Conservation (phyloP, 805 yeast species). For the Candida xiaguanensis region DNA sequence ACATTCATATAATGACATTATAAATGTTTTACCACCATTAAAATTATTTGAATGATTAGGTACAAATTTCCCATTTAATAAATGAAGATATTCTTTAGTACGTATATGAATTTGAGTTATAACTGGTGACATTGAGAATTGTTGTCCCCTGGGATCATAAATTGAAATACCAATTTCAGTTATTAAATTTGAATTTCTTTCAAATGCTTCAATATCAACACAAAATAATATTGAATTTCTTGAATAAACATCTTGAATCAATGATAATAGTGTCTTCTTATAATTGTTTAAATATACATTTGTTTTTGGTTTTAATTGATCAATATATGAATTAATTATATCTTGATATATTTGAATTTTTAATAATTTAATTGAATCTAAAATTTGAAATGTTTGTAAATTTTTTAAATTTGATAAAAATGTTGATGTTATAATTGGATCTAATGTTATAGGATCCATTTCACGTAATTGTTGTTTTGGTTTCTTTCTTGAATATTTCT, state of each 20-base stretch:
- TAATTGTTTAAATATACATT: slow-evolving; percentile 2
- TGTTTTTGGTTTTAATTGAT: neutral
- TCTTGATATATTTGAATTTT: neutral
- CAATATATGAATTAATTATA: neutral
- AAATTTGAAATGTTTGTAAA: neutral
- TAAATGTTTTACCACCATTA: slow-evolving; percentile 46
- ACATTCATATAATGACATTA: slow-evolving; percentile 36
- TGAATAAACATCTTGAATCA: slow-evolving; percentile 14
- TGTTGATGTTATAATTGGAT: neutral
- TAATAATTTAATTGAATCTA: neutral
- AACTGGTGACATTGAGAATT: slow-evolving; percentile 33
- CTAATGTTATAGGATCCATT: neutral
- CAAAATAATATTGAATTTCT: slow-evolving; percentile 35
- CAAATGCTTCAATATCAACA: slow-evolving; percentile 59
- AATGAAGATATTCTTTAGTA: slow-evolving; percentile 39
- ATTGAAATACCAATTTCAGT: slow-evolving; percentile 60
- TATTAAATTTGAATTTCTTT: slow-evolving; percentile 34
- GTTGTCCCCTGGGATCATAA: slow-evolving; percentile 50
- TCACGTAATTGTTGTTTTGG: neutral
- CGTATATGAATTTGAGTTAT: slow-evolving; percentile 41
- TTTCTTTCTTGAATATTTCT: neutral
- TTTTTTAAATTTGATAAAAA: neutral
- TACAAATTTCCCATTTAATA: slow-evolving; percentile 51
- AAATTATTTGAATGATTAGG: slow-evolving; percentile 51
- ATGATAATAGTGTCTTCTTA: neutral